Evolutionary conservation across 345 rosid genomes (phyloP).

Genomic region (Eucalyptus melliodora): DNA sequence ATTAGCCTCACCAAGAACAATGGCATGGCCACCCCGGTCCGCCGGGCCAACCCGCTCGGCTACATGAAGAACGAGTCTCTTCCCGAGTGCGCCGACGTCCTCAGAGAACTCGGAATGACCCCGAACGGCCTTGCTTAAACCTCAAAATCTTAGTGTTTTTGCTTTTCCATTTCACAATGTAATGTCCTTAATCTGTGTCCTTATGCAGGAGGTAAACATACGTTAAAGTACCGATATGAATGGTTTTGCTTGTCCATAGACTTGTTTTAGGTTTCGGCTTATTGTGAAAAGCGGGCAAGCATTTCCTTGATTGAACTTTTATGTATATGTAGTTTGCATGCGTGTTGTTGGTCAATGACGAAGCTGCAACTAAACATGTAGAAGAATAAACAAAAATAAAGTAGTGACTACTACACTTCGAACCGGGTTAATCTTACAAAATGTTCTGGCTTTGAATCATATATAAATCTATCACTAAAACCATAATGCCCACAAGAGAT

Average conservation of each 20-base stretch:
- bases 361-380: background rate
- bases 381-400: background rate
- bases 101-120: conserved; percentile 47
- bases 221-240: background rate
- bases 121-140: background rate
- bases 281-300: background rate
- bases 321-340: background rate
- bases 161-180: background rate
- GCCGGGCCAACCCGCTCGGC: conserved; percentile 51
- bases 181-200: background rate
- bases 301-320: background rate
- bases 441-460: background rate
- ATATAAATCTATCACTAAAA: background rate
- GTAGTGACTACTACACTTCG: background rate
- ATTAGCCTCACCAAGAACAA: conserved; percentile 36
- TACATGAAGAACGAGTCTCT: conserved; percentile 37
- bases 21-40: conserved; percentile 20
- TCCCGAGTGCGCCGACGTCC: conserved; percentile 26
- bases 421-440: background rate
- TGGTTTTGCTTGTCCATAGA: background rate
- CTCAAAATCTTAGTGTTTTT: background rate
- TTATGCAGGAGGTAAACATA: background rate
- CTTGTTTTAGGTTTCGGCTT: background rate
- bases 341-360: background rate
- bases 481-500: background rate